Conservation (phyloP, 768 basidiomycete genomes). For the Glaciozyma antarctica region DNA sequence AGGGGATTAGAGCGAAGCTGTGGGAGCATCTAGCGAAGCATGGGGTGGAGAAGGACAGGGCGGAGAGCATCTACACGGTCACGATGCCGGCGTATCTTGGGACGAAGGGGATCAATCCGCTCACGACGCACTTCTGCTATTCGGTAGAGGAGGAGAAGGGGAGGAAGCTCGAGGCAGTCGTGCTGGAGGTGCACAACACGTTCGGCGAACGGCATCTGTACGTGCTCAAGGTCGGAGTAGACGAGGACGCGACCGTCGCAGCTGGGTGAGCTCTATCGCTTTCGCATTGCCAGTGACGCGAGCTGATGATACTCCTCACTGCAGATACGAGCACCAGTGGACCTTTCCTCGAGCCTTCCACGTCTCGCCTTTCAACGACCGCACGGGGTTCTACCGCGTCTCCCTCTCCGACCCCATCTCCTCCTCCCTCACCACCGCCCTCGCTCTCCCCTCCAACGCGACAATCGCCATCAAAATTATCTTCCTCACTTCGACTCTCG, state of each 20-base stretch:
- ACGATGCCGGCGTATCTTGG: slow-evolving; percentile 64
- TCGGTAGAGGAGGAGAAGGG: slow-evolving; percentile 21
- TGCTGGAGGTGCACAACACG: slow-evolving; percentile 66
- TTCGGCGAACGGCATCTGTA: slow-evolving; percentile 62
- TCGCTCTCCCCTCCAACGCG: slow-evolving; percentile 27
- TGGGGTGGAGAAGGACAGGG: neutral
- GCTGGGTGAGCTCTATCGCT: neutral
- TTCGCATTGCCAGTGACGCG: neutral
- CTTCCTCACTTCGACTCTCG: slow-evolving; percentile 38
- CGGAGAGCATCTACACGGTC: slow-evolving; percentile 59
- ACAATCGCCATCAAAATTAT: slow-evolving; percentile 27
- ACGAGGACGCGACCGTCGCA: slow-evolving; percentile 42
- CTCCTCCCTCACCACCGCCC: slow-evolving; percentile 31
- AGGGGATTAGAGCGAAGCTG: slow-evolving; percentile 16
- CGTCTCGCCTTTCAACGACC: slow-evolving; percentile 67
- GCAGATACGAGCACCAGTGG: slow-evolving; percentile 57
- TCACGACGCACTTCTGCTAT: slow-evolving; percentile 62
- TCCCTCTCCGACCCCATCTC: slow-evolving; percentile 48
- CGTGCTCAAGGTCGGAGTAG: slow-evolving; percentile 46
- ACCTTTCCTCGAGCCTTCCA: slow-evolving; percentile 60
- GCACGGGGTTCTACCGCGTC: slow-evolving; percentile 56
- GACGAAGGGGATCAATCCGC: slow-evolving; percentile 60
- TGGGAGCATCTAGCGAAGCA: neutral
- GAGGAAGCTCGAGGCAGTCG: slow-evolving; percentile 42
- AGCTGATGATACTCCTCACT: slow-evolving; percentile 6